Evolutionary conservation across 129 eudicot genomes (phyloP).

Genomic region (Flaveria sonorensis): DNA sequence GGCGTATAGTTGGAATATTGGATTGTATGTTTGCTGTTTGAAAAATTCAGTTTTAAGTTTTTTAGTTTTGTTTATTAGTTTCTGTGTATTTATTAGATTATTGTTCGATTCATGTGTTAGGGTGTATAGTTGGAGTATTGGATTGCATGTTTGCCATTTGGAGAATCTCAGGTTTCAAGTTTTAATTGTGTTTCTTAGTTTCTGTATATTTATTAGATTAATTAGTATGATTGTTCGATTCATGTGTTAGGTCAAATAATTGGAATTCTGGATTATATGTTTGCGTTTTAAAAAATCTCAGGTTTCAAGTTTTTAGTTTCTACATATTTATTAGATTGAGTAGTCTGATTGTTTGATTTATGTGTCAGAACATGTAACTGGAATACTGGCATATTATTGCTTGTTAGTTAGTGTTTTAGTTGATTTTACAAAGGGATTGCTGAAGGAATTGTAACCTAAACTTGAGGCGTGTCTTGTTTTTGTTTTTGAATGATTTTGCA

Average conservation of each 20-base stretch:
- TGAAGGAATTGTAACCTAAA: neutral
- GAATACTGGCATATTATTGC: neutral
- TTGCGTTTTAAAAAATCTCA: slow-evolving; percentile 23
- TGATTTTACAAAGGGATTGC: too few relatives aligned
- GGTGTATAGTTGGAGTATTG: neutral
- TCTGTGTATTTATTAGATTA: neutral
- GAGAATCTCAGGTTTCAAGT: slow-evolving; percentile 44
- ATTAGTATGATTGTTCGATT: neutral
- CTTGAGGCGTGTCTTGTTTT: neutral
- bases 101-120: neutral
- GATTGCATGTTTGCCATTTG: neutral
- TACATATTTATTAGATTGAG: neutral
- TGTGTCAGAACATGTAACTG: neutral
- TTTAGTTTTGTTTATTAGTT: neutral
- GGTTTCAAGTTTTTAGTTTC: slow-evolving; percentile 32
- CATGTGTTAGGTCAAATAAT: neutral
- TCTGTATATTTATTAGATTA: neutral
- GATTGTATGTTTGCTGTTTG: neutral
- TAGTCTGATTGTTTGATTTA: neutral
- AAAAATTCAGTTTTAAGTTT: too few relatives aligned
- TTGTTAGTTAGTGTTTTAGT: neutral
- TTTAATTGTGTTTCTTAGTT: neutral
- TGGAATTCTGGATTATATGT: neutral
- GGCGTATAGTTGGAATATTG: neutral
- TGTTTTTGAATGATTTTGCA: slow-evolving; percentile 12